Evolutionary conservation across 2,329 filamentous ascomycete genomes (phyloP).

Genomic region (Claviceps arundinis): DNA sequence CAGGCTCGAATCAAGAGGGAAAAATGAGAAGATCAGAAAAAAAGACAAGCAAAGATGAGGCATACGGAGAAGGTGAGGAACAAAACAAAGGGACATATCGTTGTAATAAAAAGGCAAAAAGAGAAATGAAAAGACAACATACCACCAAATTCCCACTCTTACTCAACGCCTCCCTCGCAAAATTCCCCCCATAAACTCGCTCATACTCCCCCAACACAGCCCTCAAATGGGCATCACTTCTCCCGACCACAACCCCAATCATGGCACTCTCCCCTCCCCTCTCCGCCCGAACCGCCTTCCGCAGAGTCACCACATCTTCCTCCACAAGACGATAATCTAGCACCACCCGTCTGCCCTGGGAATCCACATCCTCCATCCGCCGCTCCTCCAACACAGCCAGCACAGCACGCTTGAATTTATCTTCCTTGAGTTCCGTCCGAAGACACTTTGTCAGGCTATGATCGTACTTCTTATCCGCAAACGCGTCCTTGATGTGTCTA

Average conservation of each 20-base stretch:
- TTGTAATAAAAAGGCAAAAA: constrained; percentile 13
- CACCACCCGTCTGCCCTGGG: constrained; percentile 42
- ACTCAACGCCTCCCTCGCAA: constrained; percentile 72
- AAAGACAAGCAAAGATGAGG: too few relatives aligned
- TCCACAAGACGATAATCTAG: constrained; percentile 48
- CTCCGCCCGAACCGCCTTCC: constrained; percentile 53
- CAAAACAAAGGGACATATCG: constrained; percentile 12
- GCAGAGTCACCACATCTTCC: constrained; percentile 60
- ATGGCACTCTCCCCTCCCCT: constrained; percentile 80
- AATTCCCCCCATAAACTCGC: constrained; percentile 59
- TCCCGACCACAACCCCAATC: constrained; percentile 67
- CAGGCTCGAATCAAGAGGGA: background rate
- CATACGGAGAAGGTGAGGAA: background rate
- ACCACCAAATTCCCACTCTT: constrained; percentile 90
- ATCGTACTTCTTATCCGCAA: constrained; percentile 82
- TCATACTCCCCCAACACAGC: constrained; percentile 73
- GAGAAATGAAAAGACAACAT: constrained; percentile 27
- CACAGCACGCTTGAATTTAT: constrained; percentile 89
- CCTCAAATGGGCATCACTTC: constrained; percentile 69
- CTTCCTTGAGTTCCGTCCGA: constrained; percentile 82
- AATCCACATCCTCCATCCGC: constrained; percentile 69
- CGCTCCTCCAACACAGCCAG: constrained; percentile 70
- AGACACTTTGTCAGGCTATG: constrained; percentile 76
- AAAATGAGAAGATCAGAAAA: background rate
- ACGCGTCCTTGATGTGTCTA: constrained; percentile 70